These are phyloP conservation scores for Zygotorulaspora chibaensis DNA, from an alignment of 805 yeast genomes.

Conservation along the genomic window DNA sequence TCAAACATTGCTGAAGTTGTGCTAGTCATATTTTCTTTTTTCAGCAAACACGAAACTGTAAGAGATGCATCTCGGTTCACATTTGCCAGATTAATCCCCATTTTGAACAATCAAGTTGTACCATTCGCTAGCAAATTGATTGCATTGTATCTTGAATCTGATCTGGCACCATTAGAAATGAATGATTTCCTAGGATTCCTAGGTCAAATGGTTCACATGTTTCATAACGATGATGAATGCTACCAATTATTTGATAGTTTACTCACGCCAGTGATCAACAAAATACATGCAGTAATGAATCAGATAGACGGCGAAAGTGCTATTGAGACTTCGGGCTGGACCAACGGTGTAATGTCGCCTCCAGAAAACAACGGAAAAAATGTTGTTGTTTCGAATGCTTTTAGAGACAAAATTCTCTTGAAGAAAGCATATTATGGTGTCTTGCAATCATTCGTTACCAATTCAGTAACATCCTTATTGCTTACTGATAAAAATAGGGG, in stretches of 20 bases:
- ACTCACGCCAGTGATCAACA: conserved; percentile 66
- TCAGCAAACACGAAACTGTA: conserved; percentile 59
- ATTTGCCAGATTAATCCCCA: conserved; percentile 78
- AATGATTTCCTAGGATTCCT: conserved; percentile 79
- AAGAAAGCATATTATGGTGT: conserved; percentile 69
- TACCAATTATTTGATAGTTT: conserved; percentile 71
- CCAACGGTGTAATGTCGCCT: conserved; percentile 5
- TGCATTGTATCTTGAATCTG: conserved; percentile 55
- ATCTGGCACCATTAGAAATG: conserved; percentile 59
- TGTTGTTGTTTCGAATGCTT: conserved; percentile 53
- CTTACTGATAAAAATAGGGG: conserved; percentile 62
- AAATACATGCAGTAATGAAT: conserved; percentile 51
- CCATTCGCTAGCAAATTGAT: conserved; percentile 64
- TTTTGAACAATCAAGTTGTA: conserved; percentile 52
- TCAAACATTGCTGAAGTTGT: conserved; percentile 76
- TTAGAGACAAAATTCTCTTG: conserved; percentile 58
- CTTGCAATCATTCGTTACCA: conserved; percentile 64
- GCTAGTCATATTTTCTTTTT: conserved; percentile 73
- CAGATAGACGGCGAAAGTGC: conserved; percentile 40
- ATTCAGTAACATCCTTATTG: conserved; percentile 74
- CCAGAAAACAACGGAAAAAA: conserved; percentile 18
- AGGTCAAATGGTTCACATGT: conserved; percentile 82
- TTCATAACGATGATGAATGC: conserved; percentile 59
- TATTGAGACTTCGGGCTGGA: conserved; percentile 13
- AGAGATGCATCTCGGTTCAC: conserved; percentile 86